A percentile compares a stretch with the other conserved stretches of the same genome.
These are phyloP conservation scores for Dothideomycetes sp. DNA, from an alignment of 2,329 filamentous ascomycete species.

Conservation along the genomic window DNA sequence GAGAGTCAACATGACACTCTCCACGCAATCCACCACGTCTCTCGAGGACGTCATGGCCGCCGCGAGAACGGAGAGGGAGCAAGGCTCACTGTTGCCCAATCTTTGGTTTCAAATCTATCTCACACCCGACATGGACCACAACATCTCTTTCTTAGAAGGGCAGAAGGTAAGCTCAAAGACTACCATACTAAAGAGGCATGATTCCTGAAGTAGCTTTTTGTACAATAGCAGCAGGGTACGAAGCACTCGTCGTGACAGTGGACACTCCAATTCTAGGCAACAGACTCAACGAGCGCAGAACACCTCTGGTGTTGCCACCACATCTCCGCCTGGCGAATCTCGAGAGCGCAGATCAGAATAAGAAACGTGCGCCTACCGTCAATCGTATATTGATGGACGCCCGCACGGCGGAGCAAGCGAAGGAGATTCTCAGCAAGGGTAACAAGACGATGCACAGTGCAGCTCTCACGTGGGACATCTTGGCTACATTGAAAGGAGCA, in stretches of 20 bases:
- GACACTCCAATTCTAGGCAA: slow-evolving; percentile 22
- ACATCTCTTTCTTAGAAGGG: slow-evolving; percentile 15
- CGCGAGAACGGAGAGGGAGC: slow-evolving; percentile 6
- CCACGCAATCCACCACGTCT: slow-evolving; percentile 17
- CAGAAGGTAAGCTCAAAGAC: no score
- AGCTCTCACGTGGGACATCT: slow-evolving; percentile 33
- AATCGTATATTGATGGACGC: slow-evolving; percentile 4
- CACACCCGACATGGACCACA: slow-evolving; percentile 13
- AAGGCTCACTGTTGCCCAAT: slow-evolving; percentile 10
- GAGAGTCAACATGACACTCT: slow-evolving; percentile 18
- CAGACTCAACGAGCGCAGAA: slow-evolving; percentile 19
- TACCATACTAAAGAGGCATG: no score
- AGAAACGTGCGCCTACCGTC: neutral
- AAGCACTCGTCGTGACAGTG: slow-evolving; percentile 19
- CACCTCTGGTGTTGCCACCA: slow-evolving; percentile 10
- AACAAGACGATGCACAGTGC: slow-evolving; percentile 7
- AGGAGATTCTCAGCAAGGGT: slow-evolving; percentile 2
- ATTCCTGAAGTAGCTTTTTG: neutral
- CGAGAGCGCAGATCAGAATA: neutral
- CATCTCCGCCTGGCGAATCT: slow-evolving; percentile 16
- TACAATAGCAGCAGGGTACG: slow-evolving; percentile 18
- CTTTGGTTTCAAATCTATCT: slow-evolving; percentile 18
- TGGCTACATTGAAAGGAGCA: slow-evolving; percentile 34
- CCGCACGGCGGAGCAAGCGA: slow-evolving; percentile 4
- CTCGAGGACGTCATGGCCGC: slow-evolving; percentile 19